Evolutionary conservation across 352 stramenopile species (phyloP).

Genomic region (Phytophthora hibernalis): DNA sequence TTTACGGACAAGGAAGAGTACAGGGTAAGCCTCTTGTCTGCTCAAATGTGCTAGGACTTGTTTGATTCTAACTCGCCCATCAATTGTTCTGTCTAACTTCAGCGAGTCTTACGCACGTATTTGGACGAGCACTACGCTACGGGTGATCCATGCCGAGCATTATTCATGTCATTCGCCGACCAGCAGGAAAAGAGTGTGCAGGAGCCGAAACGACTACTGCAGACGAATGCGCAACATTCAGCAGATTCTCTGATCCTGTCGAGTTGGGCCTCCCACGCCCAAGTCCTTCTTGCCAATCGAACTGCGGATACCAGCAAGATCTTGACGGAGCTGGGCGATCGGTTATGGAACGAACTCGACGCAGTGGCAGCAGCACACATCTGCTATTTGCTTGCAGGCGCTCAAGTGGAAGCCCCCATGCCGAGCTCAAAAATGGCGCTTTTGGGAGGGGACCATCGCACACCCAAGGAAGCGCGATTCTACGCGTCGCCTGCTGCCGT

Average conservation of each 20-base stretch:
- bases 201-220: conserved; percentile 78
- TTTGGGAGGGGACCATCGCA: conserved; percentile 77
- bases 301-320: conserved; percentile 87
- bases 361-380: conserved; percentile 77
- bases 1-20: conserved; percentile 90
- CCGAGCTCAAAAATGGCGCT: conserved; percentile 82
- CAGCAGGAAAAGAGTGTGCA: conserved; percentile 88
- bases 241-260: conserved; percentile 65
- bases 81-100: conserved; percentile 1
- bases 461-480: conserved; percentile 74
- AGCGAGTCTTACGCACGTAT: conserved; percentile 78
- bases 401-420: conserved; percentile 79
- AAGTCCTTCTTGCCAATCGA: conserved; percentile 83
- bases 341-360: conserved; percentile 74
- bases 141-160: conserved; percentile 76
- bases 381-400: conserved; percentile 82
- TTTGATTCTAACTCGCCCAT: conserved; percentile 12
- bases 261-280: conserved; percentile 79
- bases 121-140: conserved; percentile 80
- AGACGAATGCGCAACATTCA: conserved; percentile 41
- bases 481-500: conserved; percentile 83
- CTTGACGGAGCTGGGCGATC: conserved; percentile 82
- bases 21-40: conserved; percentile 45
- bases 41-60: background rate
- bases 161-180: conserved; percentile 86